A percentile compares a stretch with the other conserved stretches of the same genome.
Conservation (phyloP, 1,284 basidiomycete genomes). For the Singerocomus rubriflavus region DNA sequence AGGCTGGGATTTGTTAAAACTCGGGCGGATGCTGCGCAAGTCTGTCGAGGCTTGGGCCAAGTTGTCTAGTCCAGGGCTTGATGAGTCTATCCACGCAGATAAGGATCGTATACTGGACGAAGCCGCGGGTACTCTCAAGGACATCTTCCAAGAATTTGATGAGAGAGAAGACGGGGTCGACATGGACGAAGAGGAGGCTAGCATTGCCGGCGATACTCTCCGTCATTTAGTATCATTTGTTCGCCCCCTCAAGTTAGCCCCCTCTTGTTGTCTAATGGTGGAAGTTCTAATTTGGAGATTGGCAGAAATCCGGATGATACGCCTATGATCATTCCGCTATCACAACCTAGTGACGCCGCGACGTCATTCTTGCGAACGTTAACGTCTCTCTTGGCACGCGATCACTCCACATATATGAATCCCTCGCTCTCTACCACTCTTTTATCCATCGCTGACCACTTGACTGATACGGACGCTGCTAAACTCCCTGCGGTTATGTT, state of each 20-base stretch:
- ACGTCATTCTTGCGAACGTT: slow-evolving; percentile 58
- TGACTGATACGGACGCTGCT: slow-evolving; percentile 61
- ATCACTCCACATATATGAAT: slow-evolving; percentile 52
- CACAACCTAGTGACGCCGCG: slow-evolving; percentile 46
- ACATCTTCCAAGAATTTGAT: slow-evolving; percentile 70
- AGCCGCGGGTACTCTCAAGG: slow-evolving; percentile 61
- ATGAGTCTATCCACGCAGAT: slow-evolving; percentile 20
- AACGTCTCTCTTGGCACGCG: slow-evolving; percentile 57
- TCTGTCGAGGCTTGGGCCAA: slow-evolving; percentile 59
- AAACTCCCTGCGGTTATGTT: slow-evolving; percentile 57
- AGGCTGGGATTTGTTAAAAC: slow-evolving; percentile 60
- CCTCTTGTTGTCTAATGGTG: background rate
- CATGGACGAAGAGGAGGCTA: slow-evolving; percentile 66
- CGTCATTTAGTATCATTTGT: slow-evolving; percentile 56
- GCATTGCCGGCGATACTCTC: slow-evolving; percentile 57
- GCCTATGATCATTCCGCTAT: slow-evolving; percentile 52
- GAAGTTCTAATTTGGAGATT: slow-evolving; percentile 8
- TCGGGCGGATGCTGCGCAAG: slow-evolving; percentile 51
- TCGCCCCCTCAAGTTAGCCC: slow-evolving; percentile 49
- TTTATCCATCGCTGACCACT: slow-evolving; percentile 57
- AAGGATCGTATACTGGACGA: slow-evolving; percentile 66
- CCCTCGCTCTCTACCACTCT: slow-evolving; percentile 62
- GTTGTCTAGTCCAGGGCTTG: slow-evolving; percentile 26
- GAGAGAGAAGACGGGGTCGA: slow-evolving; percentile 55
- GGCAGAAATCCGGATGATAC: slow-evolving; percentile 52